Conservation (phyloP, 768 basidiomycete species). For the Termitomyces sp. region DNA sequence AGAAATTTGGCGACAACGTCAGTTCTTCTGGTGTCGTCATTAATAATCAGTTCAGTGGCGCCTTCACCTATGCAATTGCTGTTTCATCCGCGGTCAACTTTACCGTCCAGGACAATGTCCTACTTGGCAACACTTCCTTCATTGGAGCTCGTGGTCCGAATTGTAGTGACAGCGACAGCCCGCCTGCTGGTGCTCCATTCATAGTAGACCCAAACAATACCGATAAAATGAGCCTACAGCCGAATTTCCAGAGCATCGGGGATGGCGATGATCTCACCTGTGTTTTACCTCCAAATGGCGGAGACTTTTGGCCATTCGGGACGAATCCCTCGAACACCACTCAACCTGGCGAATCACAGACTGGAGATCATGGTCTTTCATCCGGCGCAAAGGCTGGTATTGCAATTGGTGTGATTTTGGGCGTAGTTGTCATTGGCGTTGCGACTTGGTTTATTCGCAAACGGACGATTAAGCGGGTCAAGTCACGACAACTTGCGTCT, state of each 20-base stretch:
- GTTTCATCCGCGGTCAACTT: conserved; percentile 61
- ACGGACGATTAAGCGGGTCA: conserved; percentile 34
- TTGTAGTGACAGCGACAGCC: conserved; percentile 44
- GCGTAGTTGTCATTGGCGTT: conserved; percentile 35
- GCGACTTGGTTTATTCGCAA: conserved; percentile 44
- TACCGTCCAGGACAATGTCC: conserved; percentile 54
- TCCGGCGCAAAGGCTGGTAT: conserved; percentile 21
- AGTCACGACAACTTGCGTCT: conserved; percentile 17
- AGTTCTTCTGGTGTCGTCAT: conserved; percentile 48
- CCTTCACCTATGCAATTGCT: conserved; percentile 73
- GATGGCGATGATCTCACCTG: conserved; percentile 61
- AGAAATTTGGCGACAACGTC: conserved; percentile 45
- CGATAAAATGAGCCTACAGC: conserved; percentile 39
- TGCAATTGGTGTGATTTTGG: conserved; percentile 45
- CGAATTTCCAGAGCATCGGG: conserved; percentile 43
- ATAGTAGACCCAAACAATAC: conserved; percentile 46
- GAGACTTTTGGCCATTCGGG: conserved; percentile 71
- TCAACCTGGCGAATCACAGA: conserved; percentile 8
- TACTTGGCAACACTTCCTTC: conserved; percentile 70
- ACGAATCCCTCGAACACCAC: conserved; percentile 35
- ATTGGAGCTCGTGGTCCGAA: conserved; percentile 66
- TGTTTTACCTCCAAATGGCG: conserved; percentile 60
- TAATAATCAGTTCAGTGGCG: conserved; percentile 57
- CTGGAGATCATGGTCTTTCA: neutral
- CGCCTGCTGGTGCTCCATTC: conserved; percentile 55